Conservation (phyloP, 441 rosid genomes). For the Mallotus repandus region DNA sequence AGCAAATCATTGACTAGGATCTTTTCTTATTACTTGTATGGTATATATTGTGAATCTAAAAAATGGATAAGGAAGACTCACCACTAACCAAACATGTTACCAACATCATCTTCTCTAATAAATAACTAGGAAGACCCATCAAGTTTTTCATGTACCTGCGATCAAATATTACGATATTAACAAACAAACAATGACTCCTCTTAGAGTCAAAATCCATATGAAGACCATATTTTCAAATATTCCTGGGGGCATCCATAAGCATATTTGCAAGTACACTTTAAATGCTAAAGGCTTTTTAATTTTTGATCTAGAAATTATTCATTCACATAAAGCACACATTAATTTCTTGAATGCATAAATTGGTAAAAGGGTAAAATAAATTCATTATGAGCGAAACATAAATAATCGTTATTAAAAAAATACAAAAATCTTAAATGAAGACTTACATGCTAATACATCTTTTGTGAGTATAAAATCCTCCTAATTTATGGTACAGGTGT, state of each 20-base stretch:
- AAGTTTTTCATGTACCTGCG: slow-evolving; percentile 67
- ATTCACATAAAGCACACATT: neutral
- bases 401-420: too few relatives aligned
- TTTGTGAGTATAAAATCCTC: slow-evolving; percentile 71
- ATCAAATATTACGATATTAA: too few relatives aligned
- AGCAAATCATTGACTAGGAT: too few relatives aligned
- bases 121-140: slow-evolving; percentile 76
- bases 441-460: slow-evolving; percentile 87
- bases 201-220: neutral
- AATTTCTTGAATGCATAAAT: too few relatives aligned
- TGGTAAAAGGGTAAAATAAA: too few relatives aligned
- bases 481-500: slow-evolving; percentile 85
- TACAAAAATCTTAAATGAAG: neutral
- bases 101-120: slow-evolving; percentile 90
- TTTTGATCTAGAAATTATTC: neutral
- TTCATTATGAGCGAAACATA: too few relatives aligned
- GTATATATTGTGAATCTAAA: slow-evolving; percentile 1
- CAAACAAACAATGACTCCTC: neutral
- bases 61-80: slow-evolving; percentile 36
- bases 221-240: neutral
- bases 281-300: neutral
- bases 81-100: slow-evolving; percentile 91
- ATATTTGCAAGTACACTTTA: neutral
- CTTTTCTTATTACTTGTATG: too few relatives aligned
- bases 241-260: neutral